Evolutionary conservation across 352 stramenopile genomes (phyloP).

Genomic region (Phytophthora niederhauseri): DNA sequence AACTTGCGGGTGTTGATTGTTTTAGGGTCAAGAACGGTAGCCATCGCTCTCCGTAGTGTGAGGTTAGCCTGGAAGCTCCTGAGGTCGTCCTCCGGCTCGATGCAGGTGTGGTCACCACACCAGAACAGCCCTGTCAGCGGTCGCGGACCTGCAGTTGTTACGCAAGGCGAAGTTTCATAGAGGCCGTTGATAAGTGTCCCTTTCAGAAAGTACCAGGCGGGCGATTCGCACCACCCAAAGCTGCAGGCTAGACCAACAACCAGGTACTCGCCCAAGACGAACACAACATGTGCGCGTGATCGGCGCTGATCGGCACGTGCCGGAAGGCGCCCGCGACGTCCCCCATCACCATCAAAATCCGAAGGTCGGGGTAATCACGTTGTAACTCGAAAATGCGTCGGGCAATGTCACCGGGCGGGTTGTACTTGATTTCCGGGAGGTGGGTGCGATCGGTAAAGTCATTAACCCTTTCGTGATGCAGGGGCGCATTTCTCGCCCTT

Average conservation of each 20-base stretch:
- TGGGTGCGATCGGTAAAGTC: neutral
- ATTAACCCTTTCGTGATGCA: too few relatives aligned
- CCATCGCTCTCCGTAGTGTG: conserved; percentile 6
- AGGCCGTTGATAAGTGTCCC: neutral
- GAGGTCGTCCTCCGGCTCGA: neutral
- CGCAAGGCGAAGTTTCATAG: neutral
- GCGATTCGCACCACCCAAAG: neutral
- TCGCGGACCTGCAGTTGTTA: neutral
- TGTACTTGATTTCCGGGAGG: neutral
- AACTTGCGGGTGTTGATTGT: conserved; percentile 3
- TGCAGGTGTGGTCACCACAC: conserved; percentile 3
- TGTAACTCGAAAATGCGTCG: neutral
- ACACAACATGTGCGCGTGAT: neutral
- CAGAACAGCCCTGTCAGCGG: neutral
- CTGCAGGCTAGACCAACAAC: neutral
- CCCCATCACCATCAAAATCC: neutral
- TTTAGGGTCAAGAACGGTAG: neutral
- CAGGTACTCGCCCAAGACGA: neutral
- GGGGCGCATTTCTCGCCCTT: too few relatives aligned
- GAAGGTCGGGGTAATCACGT: neutral
- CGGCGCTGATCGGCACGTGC: neutral
- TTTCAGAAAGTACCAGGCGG: neutral
- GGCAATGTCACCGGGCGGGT: neutral
- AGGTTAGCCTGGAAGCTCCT: neutral
- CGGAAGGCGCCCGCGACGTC: neutral